Percentiles rank a stretch among this genome's conserved stretches.
phyloP scores from a whole-genome alignment of 805 yeast species.

The Candida berthetii region DNA sequence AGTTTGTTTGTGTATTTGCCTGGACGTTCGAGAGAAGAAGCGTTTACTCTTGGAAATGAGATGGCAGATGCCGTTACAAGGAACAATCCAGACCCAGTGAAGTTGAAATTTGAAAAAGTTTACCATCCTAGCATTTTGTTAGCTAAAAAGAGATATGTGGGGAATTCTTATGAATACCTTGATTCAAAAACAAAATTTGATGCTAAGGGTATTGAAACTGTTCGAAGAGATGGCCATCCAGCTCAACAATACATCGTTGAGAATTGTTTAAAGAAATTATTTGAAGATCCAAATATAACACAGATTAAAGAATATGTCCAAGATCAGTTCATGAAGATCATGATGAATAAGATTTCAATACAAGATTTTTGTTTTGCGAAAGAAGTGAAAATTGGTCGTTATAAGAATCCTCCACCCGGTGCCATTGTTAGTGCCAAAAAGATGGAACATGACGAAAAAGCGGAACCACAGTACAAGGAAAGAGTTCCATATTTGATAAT shows the following conservation, averaged over 20 bases:
- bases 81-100: conserved; percentile 73
- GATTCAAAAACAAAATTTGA: conserved; percentile 61
- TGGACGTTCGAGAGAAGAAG: conserved; percentile 70
- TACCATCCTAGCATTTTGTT: conserved; percentile 80
- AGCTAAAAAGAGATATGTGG: conserved; percentile 89
- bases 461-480: conserved; percentile 84
- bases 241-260: conserved; percentile 85
- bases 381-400: conserved; percentile 80
- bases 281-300: conserved; percentile 69
- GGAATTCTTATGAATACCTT: conserved; percentile 64
- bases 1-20: conserved; percentile 88
- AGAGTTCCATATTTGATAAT: conserved; percentile 83
- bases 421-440: conserved; percentile 71
- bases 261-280: conserved; percentile 56
- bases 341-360: conserved; percentile 55
- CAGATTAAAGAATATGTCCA: conserved; percentile 59
- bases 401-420: conserved; percentile 88
- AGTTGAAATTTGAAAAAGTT: conserved; percentile 85
- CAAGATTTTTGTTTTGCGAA: conserved; percentile 90
- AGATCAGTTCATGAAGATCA: conserved; percentile 60
- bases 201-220: conserved; percentile 96
- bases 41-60: conserved; percentile 67
- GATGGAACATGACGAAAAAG: conserved; percentile 57
- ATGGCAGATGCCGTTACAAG: conserved; percentile 62
- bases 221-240: conserved; percentile 90